Base-by-base conservation (phyloP, 352 stramenopile species). In the Phytopythium ostracodes region DNA sequence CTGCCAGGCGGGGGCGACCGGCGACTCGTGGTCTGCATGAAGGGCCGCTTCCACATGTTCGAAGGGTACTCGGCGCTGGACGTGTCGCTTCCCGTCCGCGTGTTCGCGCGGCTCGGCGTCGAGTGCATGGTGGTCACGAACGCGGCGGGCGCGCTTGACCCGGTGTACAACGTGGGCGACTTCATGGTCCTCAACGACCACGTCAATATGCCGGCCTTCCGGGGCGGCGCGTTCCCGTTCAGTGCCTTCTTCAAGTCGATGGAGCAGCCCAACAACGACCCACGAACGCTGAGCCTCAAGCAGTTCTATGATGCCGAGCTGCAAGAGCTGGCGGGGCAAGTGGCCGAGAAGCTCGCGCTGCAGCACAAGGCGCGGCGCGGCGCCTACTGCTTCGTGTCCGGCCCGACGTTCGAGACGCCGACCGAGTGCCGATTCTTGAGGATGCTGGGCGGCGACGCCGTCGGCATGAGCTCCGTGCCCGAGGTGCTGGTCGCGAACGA, bases 51-150 rank as follows among this genome's bases (percentile, higher is more conserved):
- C 77, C 97, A 99, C 82, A 95, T 77, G 62, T 99, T 99, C 71
- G 95, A 99, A 71, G 97, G 97, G 60, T 97, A 99, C 76, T 81
- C 86, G 40, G 97, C 98, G 78, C 80, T 88, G 51, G 96, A 96
- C 27, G 96, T 96, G 31, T 85, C 94, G 29, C 70, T 99, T 18
- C 96, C 96, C 14, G 96, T 99, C 56, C 86, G 89, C 36, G 84
- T 99, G 43, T 98, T 99, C 87, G 88, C 96, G 62, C 84, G 97
- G 36, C 66, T 99, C 6, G 91, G 93, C 49, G 96, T 98, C 63
- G 92, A 98, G 65, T 88, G 98, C 40, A 75, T 99, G 36, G 76
- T 99, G 60, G 83, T 99, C 33, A 99, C 97, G n/a, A 99, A 99
- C 75, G 97, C 97, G 9, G 96, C 96, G 4, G 96, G 97, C 4